phyloP scores from a whole-genome alignment of 306 rosid species.

The Prosopis cineraria region DNA sequence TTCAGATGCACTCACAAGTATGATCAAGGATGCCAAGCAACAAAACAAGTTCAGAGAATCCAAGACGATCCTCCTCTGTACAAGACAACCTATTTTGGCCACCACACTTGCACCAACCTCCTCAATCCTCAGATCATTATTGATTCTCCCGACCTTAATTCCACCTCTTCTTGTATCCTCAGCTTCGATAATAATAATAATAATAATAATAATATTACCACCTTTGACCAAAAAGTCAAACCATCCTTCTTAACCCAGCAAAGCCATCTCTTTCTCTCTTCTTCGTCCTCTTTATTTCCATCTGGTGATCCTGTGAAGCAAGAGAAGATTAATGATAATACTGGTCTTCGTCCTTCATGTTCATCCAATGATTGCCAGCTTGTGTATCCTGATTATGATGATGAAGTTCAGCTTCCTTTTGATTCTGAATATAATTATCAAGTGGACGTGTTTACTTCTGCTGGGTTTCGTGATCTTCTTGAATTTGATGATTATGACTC shows the following conservation, averaged over 20 bases:
- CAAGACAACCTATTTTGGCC: slow-evolving; percentile 56
- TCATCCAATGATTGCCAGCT: neutral
- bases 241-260: slow-evolving; percentile 15
- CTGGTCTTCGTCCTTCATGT: neutral
- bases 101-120: slow-evolving; percentile 57
- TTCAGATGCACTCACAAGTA: slow-evolving; percentile 75
- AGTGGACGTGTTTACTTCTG: neutral
- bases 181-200: slow-evolving; percentile 45
- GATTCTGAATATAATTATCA: neutral
- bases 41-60: slow-evolving; percentile 72
- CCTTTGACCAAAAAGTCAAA: neutral
- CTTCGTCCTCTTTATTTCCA: neutral
- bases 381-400: neutral
- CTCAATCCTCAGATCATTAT: slow-evolving; percentile 47
- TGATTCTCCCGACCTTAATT: slow-evolving; percentile 34
- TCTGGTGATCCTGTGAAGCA: neutral
- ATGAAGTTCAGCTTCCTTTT: neutral
- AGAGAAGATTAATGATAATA: neutral
- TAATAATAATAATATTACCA: neutral
- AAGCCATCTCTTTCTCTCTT: slow-evolving; percentile 28
- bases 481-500: too few species aligned
- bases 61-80: slow-evolving; percentile 50
- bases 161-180: slow-evolving; percentile 38
- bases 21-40: slow-evolving; percentile 73
- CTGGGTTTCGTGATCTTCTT: neutral